A percentile compares a stretch with the other conserved stretches of the same genome.
Evolutionary conservation across 768 basidiomycete genomes (phyloP).

Genomic region (Russula sp.): DNA sequence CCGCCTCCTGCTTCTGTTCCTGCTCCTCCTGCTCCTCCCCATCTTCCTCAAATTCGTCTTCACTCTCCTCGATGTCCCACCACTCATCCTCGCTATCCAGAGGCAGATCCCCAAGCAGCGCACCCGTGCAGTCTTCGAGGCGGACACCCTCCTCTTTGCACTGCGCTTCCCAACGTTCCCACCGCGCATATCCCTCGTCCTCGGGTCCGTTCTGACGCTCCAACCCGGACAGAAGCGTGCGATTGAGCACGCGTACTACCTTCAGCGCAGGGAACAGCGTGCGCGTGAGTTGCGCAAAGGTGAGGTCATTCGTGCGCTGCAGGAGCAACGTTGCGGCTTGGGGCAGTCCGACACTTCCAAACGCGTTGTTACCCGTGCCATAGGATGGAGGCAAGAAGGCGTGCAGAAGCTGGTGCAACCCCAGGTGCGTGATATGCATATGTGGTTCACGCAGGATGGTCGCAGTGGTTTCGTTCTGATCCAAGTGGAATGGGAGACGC

Average conservation of each 20-base stretch:
- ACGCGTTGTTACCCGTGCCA: constrained; percentile 43
- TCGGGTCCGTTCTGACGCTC: constrained; percentile 53
- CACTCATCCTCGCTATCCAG: constrained; percentile 36
- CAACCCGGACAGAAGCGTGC: constrained; percentile 53
- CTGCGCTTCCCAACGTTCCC: constrained; percentile 67
- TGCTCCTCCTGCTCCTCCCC: constrained; percentile 26
- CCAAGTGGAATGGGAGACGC: constrained; percentile 42
- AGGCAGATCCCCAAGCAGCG: constrained; percentile 48
- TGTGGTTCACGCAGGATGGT: constrained; percentile 49
- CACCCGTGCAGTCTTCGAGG: constrained; percentile 77
- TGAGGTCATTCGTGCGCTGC: constrained; percentile 62
- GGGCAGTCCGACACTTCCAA: constrained; percentile 38
- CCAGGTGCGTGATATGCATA: constrained; percentile 55
- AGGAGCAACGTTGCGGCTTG: constrained; percentile 40
- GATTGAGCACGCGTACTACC: constrained; percentile 57
- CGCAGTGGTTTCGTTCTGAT: constrained; percentile 26
- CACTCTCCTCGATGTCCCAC: constrained; percentile 33
- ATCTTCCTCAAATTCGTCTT: constrained; percentile 38
- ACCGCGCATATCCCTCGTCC: constrained; percentile 45
- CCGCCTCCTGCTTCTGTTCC: too few species aligned
- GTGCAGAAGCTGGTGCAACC: constrained; percentile 63
- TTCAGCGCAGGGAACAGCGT: constrained; percentile 59
- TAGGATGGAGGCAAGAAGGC: constrained; percentile 62
- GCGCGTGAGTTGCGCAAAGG: constrained; percentile 53
- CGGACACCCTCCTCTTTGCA: constrained; percentile 50